Evolutionary conservation across 768 basidiomycete species (phyloP), one percentile per base, ranked within the genome.

Genomic region (Tulasnella sp.): DNA sequence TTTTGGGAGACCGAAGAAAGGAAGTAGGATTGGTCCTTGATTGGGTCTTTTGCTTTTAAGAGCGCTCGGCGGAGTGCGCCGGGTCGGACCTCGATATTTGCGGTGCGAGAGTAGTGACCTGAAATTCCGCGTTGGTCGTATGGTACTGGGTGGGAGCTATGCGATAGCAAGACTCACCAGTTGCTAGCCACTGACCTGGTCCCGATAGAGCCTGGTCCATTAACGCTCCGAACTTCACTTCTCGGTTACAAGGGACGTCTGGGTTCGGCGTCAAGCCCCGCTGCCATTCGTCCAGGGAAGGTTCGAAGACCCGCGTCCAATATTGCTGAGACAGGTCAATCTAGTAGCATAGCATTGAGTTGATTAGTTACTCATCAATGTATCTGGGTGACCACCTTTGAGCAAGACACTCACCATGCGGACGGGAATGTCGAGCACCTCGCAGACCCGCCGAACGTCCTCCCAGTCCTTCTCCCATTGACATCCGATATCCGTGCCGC

Each of bases 401-500:
- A 15, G 29, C 11, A 25, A 22, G 67, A 31, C 15, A 38, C 67
- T 67, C 67, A 67, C 94, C 88, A 95, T 86, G 79, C 85, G 83
- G 79, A 89, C 90, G n/a, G 92, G 90, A 45, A 95, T 87, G 76
- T 88, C 92, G 31, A 91, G 86, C 79, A 87, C 84, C 71, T 84
- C 87, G 81, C 94, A 95, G 15, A 97, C 93, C 22, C 85, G 84
- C 80, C 91, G 91, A 1, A 97, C 96, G 81, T 97, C 94, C 77
- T 91, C 89, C 92, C 93, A 97, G 80, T 98, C 96, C 77, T 90
- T 91, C 83, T 98, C 91, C 96, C 96, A 99, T 82, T 96, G 93
- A 79, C 96, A 99, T 3, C 93, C 92, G n/a, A 85, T 86, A 80
- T 92, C 92, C 0, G 89, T 87, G 22, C 88, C 91, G 34, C 86